Conservation (phyloP, 768 basidiomycete genomes). For the Naganishia vishniacii region DNA sequence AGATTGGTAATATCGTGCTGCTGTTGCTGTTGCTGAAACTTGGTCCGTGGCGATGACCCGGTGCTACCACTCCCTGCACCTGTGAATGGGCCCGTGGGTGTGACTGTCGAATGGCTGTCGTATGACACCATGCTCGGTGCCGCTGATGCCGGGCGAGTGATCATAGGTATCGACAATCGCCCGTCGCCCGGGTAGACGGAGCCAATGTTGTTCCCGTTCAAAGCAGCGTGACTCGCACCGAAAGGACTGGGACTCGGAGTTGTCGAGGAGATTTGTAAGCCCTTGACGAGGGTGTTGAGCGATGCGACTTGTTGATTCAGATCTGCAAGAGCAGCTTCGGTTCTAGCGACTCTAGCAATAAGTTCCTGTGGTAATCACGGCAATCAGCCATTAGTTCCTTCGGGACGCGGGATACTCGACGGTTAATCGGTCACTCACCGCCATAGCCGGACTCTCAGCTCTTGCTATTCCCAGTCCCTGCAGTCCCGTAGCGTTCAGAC, state of each 20-base stretch:
- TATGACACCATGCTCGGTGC: not conserved
- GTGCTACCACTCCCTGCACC: not conserved
- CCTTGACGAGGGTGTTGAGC: slow-evolving; percentile 24
- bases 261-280: slow-evolving; percentile 16
- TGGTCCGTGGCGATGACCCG: not conserved
- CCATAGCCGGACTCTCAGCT: slow-evolving; percentile 19
- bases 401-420: no score
- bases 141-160: not conserved
- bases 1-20: slow-evolving; percentile 31
- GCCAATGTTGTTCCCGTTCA: slow-evolving; percentile 6
- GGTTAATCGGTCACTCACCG: slow-evolving; percentile 6
- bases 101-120: slow-evolving; percentile 5
- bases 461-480: slow-evolving; percentile 11
- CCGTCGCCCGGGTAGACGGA: slow-evolving; percentile 2
- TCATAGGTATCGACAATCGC: slow-evolving; percentile 1
- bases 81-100: not conserved
- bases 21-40: not conserved
- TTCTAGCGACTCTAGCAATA: slow-evolving; percentile 23
- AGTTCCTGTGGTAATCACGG: slow-evolving; percentile 21
- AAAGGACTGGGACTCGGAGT: slow-evolving; percentile 15
- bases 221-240: not conserved
- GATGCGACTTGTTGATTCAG: slow-evolving; percentile 22
- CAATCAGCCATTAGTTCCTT: no score
- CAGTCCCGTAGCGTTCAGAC: slow-evolving; percentile 4
- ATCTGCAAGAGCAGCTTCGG: slow-evolving; percentile 24